phyloP scores from a whole-genome alignment of 1,284 basidiomycete genomes.

The Cerrena zonata region DNA sequence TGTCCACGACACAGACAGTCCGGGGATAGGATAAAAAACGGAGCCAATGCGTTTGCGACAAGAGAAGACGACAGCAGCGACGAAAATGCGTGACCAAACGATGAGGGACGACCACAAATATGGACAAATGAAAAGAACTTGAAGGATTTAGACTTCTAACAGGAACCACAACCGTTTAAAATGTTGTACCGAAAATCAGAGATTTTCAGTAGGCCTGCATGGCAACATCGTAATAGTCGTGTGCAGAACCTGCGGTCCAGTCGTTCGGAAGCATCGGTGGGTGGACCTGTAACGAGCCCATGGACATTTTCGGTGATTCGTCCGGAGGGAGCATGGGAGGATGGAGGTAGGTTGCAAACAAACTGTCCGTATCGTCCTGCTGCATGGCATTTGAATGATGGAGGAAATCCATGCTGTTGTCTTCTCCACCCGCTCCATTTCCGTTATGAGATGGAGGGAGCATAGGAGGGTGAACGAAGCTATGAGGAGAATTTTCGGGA shows the following conservation, averaged over 20 bases:
- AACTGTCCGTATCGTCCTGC: slow-evolving; percentile 36
- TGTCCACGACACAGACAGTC: not conserved
- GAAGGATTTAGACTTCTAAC: too few relatives aligned
- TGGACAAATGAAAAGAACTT: too few relatives aligned
- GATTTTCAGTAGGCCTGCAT: not conserved
- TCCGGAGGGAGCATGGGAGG: slow-evolving; percentile 48
- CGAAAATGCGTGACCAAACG: too few relatives aligned
- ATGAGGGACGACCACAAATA: too few relatives aligned
- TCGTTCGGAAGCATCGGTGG: slow-evolving; percentile 35
- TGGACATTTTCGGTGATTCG: slow-evolving; percentile 28
- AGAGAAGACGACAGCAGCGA: too few relatives aligned
- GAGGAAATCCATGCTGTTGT: slow-evolving; percentile 46
- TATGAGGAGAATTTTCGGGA: slow-evolving; percentile 44
- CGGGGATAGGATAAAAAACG: not conserved
- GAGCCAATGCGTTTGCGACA: too few relatives aligned
- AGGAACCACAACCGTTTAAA: slow-evolving; percentile 3
- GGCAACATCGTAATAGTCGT: not conserved
- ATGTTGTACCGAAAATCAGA: not conserved
- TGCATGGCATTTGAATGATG: slow-evolving; percentile 32
- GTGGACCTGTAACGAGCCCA: slow-evolving; percentile 33
- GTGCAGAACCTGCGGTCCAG: slow-evolving; percentile 19
- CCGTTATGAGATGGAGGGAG: slow-evolving; percentile 30
- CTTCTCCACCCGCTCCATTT: slow-evolving; percentile 23
- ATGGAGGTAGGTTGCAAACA: slow-evolving; percentile 51
- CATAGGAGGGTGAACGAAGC: slow-evolving; percentile 55